A percentile compares a stretch with the other conserved stretches of the same genome.
Evolutionary conservation across 257 asterid genomes (phyloP).

Genomic region (Penstemon eatonii): DNA sequence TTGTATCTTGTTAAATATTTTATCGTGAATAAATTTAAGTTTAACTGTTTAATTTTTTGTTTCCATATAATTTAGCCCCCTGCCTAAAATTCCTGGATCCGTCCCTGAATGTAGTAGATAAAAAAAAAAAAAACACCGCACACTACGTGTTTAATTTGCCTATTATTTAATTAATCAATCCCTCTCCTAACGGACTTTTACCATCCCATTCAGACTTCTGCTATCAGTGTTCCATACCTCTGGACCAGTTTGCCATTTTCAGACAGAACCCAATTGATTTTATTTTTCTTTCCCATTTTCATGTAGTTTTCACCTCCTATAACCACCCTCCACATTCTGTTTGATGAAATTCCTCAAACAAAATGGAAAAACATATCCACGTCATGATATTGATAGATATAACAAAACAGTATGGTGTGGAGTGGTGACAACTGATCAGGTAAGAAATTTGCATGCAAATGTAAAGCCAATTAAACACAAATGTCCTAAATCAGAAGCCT

Average conservation of each 20-base stretch:
- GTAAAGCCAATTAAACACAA: conserved; percentile 21
- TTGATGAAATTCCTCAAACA: neutral
- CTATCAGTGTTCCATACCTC: conserved; percentile 36
- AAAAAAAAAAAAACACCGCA: no score
- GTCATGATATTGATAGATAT: conserved; percentile 19
- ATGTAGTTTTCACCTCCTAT: conserved; percentile 20
- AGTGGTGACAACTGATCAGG: no score
- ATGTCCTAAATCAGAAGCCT: conserved; percentile 25
- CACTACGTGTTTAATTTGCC: no score
- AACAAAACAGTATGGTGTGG: neutral
- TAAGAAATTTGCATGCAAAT: conserved; percentile 27
- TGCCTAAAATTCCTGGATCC: no score
- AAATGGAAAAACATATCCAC: conserved; percentile 31
- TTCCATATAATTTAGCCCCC: no score
- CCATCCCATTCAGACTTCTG: neutral
- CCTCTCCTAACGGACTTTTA: conserved; percentile 1
- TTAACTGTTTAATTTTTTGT: no score
- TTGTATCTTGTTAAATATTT: no score
- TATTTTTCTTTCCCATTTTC: neutral
- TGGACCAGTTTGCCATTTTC: conserved; percentile 5
- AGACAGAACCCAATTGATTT: no score
- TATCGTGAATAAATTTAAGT: no score
- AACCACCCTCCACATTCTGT: conserved; percentile 16
- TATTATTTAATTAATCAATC: neutral
- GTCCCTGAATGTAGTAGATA: no score